Conservation (phyloP, 129 eudicot genomes). For the Arctium minus region DNA sequence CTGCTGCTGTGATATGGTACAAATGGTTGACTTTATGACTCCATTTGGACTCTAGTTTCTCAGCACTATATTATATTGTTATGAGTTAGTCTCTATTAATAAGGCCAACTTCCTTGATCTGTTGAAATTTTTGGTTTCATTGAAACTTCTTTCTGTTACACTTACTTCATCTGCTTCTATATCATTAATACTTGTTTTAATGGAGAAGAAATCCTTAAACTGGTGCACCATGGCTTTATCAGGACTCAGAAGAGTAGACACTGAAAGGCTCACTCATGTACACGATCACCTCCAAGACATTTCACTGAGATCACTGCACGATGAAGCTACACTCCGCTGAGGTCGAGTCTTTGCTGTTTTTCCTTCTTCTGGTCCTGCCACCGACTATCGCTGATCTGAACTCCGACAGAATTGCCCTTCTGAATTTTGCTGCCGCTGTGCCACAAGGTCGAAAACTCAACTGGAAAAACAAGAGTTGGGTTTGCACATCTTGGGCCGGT, state of each 20-base stretch:
- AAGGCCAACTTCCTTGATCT: neutral
- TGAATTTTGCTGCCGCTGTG: constrained; percentile 53
- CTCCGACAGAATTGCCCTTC: constrained; percentile 65
- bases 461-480: constrained; percentile 49
- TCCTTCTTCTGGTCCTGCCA: constrained; percentile 19
- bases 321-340: constrained; percentile 29
- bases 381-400: constrained; percentile 46
- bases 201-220: neutral
- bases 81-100: neutral
- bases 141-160: neutral
- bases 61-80: neutral
- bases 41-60: constrained; percentile 20
- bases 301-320: neutral
- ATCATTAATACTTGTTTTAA: neutral
- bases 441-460: constrained; percentile 72
- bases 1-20: neutral
- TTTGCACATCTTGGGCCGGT: constrained; percentile 77
- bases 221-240: neutral
- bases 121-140: neutral
- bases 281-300: constrained; percentile 1
- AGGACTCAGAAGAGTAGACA: constrained; percentile 18
- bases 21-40: neutral
- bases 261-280: neutral
- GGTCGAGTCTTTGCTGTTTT: constrained; percentile 8
- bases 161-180: neutral